Conservation (phyloP, 108 stramenopile species). For the Nannochloropsis granulata region DNA sequence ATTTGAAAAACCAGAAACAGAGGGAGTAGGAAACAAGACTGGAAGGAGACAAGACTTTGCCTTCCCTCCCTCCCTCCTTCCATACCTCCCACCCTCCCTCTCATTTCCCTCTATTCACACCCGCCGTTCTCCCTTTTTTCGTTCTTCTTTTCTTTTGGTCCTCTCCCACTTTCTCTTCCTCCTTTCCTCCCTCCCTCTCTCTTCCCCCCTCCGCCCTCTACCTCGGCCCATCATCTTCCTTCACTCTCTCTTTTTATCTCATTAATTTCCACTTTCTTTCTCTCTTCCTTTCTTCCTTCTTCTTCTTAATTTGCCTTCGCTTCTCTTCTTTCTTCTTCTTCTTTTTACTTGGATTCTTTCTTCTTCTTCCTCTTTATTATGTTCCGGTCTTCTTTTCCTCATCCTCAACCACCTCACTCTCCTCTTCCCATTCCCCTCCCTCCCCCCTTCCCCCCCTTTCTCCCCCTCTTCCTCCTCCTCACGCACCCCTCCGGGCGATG, state of each 20-base stretch:
- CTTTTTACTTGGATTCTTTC: neutral
- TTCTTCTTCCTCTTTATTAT: neutral
- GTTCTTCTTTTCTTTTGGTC: neutral
- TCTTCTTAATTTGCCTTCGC: neutral
- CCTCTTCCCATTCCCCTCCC: neutral
- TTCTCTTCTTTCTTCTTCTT: neutral
- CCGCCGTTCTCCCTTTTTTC: neutral
- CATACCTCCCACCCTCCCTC: neutral
- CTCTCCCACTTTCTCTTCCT: neutral
- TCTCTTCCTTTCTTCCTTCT: neutral
- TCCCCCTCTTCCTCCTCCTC: neutral
- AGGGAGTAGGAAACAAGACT: too few species aligned
- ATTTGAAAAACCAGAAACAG: neutral
- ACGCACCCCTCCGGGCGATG: neutral
- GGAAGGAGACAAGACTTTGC: neutral
- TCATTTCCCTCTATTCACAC: neutral
- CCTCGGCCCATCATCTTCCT: neutral
- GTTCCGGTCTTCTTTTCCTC: neutral
- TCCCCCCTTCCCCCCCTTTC: neutral
- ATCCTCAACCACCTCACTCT: neutral
- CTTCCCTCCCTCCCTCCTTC: neutral
- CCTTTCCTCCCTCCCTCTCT: neutral
- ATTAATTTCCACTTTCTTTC: neutral
- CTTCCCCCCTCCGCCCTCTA: too few species aligned
- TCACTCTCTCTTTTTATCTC: neutral